Evolutionary conservation across 2,329 filamentous ascomycete genomes (phyloP), one percentile per base, ranked within the genome.

Genomic region (Talaromyces sp.): DNA sequence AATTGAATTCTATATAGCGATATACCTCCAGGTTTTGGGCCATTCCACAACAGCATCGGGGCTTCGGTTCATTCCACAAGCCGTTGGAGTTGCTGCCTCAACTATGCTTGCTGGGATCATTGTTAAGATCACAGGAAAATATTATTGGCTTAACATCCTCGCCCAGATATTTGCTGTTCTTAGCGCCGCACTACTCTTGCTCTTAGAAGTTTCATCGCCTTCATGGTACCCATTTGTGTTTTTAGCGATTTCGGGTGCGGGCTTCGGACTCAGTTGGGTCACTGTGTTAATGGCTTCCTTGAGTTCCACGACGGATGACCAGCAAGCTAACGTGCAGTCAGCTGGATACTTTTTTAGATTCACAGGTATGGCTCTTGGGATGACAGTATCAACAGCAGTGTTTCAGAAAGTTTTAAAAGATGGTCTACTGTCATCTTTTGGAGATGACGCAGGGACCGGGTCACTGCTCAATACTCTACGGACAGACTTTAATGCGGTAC

Each of bases 251-350:
- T 36, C 53, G 25, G 53, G 53, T 5, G 53, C 30, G 17, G 30
- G 30, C 11, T 55, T 39, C 17, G 53, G 53, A 9, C 36, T 39
- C n/a, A 55, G 53, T 22, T 55, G 53, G 53, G 53, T 55, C 32
- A 36, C 53, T 13, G 53, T 39, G 30, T 30, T 55, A 15, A 55
- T 55, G 53, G 53, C 32, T n/a, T 32, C 15, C 30, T 39, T 55
- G 53, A 25, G 53, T 55, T 55, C 53, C 28, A 27, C 33, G 15
- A 30, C 30, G 13, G 92, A 96, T 73, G 82, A 88, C 11, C 85
- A 93, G 65, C 92, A 96, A 74, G 92, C 92, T 7, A 90, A 95
- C 58, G 86, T 96, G 68, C 96, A 92, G 0, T 91, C 90, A 1
- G 90, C 90, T 0, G 92, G 88, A 0, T 96, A 92, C 67, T 88